Evolutionary conservation across 768 basidiomycete species (phyloP), one percentile per base, ranked within the genome.

Genomic region (Floccularia luteovirens): DNA sequence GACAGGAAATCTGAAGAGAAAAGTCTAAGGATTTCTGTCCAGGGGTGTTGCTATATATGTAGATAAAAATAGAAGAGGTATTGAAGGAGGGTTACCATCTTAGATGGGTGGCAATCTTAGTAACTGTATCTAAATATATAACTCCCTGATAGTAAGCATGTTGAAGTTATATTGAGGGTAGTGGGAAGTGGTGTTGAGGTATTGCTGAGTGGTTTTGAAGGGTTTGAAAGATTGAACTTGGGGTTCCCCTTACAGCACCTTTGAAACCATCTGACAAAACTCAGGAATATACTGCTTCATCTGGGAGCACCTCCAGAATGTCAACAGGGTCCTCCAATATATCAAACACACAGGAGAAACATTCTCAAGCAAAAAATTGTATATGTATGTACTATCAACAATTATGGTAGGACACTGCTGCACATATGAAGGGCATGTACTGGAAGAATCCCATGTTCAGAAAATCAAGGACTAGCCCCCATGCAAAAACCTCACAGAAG

Each of bases 241-340:
- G n/a, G n/a, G n/a, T n/a, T n/a, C n/a, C n/a, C n/a, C n/a, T n/a
- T n/a, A n/a, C n/a, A n/a, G n/a, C n/a, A 43, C 54, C 0, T 60
- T 39, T 5, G 20, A 61, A 30, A 24, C 25, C 0, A 7, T 61
- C 0, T 7, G 24, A 0, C 49, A 58, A 24, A 63, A 63, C 36
- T 42, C 54, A 0, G 53, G 53, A 2, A 58, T 63, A n/a, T 44
- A 47, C 0, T 36, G 47, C 0, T 74, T 72, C 36, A 50, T 72
- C 0, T 69, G 60, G 56, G 61, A 72, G 37, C 61, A 69, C 35
- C 43, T 56, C 0, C 6, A 38, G 3, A 49, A 60, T 20, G 41
- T 67, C 5, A 54, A 70, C 31, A 34, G 56, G 0, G 41, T 70
- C 2, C 39, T 66, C 4, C 60, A 67, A 10, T 24, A 47, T 0